Evolutionary conservation across 768 basidiomycete species (phyloP), one percentile per base, ranked within the genome.

Genomic region (Paxillus ammoniavirescens): DNA sequence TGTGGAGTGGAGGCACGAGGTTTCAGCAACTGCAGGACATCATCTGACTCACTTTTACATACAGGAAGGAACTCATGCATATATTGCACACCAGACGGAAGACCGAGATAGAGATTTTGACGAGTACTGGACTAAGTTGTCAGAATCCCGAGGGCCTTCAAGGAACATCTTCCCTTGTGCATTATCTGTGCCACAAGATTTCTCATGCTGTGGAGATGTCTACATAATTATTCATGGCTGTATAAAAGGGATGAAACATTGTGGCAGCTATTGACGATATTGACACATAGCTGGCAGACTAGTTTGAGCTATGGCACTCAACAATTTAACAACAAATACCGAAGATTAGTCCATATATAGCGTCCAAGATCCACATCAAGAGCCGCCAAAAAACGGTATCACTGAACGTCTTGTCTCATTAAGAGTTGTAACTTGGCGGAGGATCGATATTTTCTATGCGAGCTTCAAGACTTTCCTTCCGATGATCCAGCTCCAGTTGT

Each of bases 61-160:
- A 8, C 66, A 95, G 93, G 71, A 85, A 82, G 58, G 93, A 96
- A 63, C 81, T 98, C 3, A 77, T 77, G 67, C 76, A 83, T 58
- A 91, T 97, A 81, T 69, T 98, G 35, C 84, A 89, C 64, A 75
- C 72, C 5, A 82, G 90, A n/a, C 82, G 86, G 42, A 98, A 98
- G 70, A 95, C 95, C 3, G 96, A 98, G 70, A 95, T 95, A 44
- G 92, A 98, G 65, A 77, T 90, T 40, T 64, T 91, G 57, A 31
- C 66, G 10, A 50, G 53, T 6, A 45, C 50, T 9, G 43, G 50
- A 33, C 46, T 52, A 6, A 55, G 38, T 43, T 33, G 31, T 42
- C 57, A 47, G 21, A 41, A 12, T 5, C 15, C 8, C 10, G 58
- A 55, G 37, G 56, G 47, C 14, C 44, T 18, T 21, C 56, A 49